Evolutionary conservation across 129 eudicot species (phyloP), one percentile per base, ranked within the genome.

Genomic region (Saposhnikovia divaricata): DNA sequence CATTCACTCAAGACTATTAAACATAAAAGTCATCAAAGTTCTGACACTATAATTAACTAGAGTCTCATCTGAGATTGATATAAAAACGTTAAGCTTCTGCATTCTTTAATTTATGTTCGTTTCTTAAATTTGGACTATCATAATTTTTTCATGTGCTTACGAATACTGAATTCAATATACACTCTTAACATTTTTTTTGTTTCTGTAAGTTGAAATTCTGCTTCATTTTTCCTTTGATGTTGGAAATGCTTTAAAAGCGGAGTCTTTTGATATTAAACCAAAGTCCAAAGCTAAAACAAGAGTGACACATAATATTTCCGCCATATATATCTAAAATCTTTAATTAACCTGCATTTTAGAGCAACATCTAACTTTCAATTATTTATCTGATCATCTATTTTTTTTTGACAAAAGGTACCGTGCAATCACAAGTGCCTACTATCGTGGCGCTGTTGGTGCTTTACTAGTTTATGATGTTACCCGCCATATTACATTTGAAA

Each of bases 371-470:
- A 63, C 70, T 25, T 63, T 27, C 4, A 25, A 1, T 63, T 28
- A 12, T 28, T 68, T 31, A 31, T 13, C 73, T 31, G 73, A 34
- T 68, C 11, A 14, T 16, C 23, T 68, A 34, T 0, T 31, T 31
- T 16, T 15, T 1, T 12, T 27, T 11, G 6, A 9, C 73, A 21
- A 31, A 31, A 68, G 73, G 73, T 68, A 68, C 23, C 73, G 73
- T 31, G 73, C 73, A 31, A 68, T 68, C 21, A 68, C 73, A 68
- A 68, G 73, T 68, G 73, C 73, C 23, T 68, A 68, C 43, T 68
- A 68, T 15, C 73, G 73, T 27, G 73, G 73, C 13, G 73, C 73
- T 68, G 73, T 68, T 68, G 73, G 73, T 68, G 73, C 73, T 68
- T 16, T 68, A 27, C 73, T 68, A 68, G 73, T 68, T 68, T 68